A percentile compares a stretch with the other conserved stretches of the same genome.
phyloP scores from a whole-genome alignment of 2,329 filamentous ascomycete genomes.

The Aspergillus flavus region DNA sequence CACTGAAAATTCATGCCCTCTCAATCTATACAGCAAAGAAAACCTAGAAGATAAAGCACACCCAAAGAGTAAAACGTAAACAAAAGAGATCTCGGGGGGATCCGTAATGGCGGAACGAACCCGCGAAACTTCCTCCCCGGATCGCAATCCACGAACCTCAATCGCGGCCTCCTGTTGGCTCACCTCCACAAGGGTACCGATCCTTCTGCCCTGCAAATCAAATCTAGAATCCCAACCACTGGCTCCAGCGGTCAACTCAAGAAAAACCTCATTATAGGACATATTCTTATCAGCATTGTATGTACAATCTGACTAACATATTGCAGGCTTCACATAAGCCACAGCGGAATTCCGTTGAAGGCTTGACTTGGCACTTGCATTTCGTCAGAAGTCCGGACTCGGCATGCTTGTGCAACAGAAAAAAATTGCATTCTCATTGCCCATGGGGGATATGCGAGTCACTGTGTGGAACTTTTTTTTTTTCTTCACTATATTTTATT shows the following conservation, averaged over 20 bases:
- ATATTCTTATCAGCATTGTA: neutral
- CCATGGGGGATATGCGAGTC: no score
- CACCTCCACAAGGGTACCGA: neutral
- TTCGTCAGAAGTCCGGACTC: neutral
- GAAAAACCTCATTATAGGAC: no score
- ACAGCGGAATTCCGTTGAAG: neutral
- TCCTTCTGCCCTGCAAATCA: slow-evolving; percentile 5
- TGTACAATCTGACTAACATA: neutral
- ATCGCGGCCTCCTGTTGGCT: neutral
- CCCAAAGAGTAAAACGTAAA: neutral
- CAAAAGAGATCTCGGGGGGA: neutral
- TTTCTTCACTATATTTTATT: neutral
- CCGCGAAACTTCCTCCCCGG: neutral
- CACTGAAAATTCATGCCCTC: no score
- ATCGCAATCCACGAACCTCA: neutral
- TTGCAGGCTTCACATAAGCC: neutral
- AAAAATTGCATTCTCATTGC: neutral
- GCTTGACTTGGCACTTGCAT: neutral
- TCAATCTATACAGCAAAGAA: neutral
- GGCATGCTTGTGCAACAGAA: neutral
- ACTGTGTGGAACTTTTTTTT: neutral
- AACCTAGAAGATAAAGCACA: neutral
- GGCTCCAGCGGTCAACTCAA: neutral
- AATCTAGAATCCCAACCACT: neutral
- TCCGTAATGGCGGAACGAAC: neutral